Conservation (phyloP, 805 yeast species). For the Pichia manshurica region DNA sequence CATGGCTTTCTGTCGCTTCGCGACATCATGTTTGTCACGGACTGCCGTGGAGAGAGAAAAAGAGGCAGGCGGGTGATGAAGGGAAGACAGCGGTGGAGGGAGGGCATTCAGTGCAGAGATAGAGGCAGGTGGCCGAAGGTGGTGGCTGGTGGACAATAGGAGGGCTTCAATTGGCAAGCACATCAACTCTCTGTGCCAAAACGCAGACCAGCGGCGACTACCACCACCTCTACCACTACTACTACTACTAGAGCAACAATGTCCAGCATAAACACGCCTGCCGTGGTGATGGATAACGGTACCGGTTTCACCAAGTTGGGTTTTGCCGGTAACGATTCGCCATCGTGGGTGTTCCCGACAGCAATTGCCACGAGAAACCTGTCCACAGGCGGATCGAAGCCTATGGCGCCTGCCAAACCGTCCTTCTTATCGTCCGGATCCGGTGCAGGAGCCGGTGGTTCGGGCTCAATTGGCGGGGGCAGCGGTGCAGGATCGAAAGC, state of each 20-base stretch:
- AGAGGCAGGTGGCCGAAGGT: no score
- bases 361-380: slow-evolving; percentile 78
- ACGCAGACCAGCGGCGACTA: no score
- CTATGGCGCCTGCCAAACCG: slow-evolving; percentile 42
- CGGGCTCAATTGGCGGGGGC: slow-evolving; percentile 10
- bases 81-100: no score
- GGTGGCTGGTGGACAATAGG: no score
- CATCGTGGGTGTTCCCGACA: slow-evolving; percentile 95
- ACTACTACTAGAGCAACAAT: slow-evolving; percentile 32
- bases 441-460: slow-evolving; percentile 20
- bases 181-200: no score
- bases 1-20: not conserved
- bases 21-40: not conserved
- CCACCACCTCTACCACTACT: no score
- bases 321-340: slow-evolving; percentile 97
- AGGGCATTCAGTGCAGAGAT: no score
- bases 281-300: slow-evolving; percentile 97
- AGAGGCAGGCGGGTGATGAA: no score
- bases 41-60: no score
- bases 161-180: no score
- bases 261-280: slow-evolving; percentile 74
- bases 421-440: slow-evolving; percentile 36
- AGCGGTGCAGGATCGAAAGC: not conserved
- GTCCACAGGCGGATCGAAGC: slow-evolving; percentile 32
- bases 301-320: slow-evolving; percentile 97